A percentile compares a stretch with the other conserved stretches of the same genome.
Conservation (phyloP, 163 green algal genomes). For the Scenedesmus sp. region DNA sequence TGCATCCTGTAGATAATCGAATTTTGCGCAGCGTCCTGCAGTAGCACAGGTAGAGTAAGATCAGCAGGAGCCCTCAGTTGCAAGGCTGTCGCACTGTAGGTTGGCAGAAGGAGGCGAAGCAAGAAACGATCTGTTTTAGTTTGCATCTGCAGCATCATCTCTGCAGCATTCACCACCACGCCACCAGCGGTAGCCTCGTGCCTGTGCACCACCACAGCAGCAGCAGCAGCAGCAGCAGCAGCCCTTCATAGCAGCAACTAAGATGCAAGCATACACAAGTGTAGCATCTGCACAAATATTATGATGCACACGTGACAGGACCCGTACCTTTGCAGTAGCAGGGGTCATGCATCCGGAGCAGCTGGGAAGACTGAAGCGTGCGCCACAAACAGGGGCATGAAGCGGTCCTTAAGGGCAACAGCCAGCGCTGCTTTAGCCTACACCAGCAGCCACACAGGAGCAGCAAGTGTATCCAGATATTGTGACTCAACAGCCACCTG, state of each 20-base stretch:
- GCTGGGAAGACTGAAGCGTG: slow-evolving; percentile 42
- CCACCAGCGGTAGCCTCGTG: too few species aligned
- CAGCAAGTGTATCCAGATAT: not conserved
- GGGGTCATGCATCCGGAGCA: not conserved
- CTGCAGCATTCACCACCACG: not conserved
- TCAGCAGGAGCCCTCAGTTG: not conserved
- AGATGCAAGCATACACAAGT: too few species aligned
- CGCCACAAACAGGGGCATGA: slow-evolving; percentile 32
- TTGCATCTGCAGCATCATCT: not conserved
- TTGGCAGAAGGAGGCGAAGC: not conserved
- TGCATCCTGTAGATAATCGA: not conserved
- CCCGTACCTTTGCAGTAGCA: not conserved
- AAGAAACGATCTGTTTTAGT: not conserved
- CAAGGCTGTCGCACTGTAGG: not conserved
- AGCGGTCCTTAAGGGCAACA: not conserved
- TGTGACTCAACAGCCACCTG: not conserved
- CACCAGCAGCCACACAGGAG: not conserved
- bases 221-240: too few species aligned
- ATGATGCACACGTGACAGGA: too few species aligned
- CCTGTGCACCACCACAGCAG: too few species aligned
- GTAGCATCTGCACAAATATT: too few species aligned
- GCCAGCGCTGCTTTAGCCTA: slow-evolving; percentile 2
- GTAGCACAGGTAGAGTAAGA: not conserved
- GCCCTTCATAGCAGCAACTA: too few species aligned
- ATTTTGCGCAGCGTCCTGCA: not conserved